phyloP scores from a whole-genome alignment of 129 eudicot species.

The Flaveria trinervia region DNA sequence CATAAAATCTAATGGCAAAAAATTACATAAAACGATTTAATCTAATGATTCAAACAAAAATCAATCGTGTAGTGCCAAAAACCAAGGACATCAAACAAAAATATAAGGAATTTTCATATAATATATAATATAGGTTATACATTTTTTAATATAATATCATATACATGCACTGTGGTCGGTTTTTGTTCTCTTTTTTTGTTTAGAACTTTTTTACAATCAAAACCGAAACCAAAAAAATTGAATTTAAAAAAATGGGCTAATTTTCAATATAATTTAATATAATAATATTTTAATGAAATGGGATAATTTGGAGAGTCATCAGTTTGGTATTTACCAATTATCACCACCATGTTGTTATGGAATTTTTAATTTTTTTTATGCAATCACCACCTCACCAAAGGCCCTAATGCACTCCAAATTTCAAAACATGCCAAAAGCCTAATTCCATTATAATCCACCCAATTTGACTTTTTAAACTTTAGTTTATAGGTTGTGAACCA shows the following conservation, averaged over 20 bases:
- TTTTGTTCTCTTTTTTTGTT: too few relatives aligned
- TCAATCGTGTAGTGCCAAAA: too few relatives aligned
- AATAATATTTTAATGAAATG: not conserved
- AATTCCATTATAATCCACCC: not conserved
- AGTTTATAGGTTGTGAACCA: not conserved
- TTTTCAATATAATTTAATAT: slow-evolving; percentile 8
- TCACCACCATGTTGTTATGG: slow-evolving; percentile 27
- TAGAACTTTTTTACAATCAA: too few relatives aligned
- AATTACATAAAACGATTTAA: too few relatives aligned
- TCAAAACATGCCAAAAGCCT: slow-evolving; percentile 30
- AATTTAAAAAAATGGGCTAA: not conserved
- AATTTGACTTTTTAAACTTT: slow-evolving; percentile 3
- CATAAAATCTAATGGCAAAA: too few relatives aligned
- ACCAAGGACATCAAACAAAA: too few relatives aligned
- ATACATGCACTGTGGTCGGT: too few relatives aligned
- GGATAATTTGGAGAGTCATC: not conserved
- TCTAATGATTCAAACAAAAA: too few relatives aligned
- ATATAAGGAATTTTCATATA: too few relatives aligned
- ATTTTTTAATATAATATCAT: too few relatives aligned
- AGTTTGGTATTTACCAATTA: not conserved
- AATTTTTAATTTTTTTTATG: slow-evolving; percentile 8
- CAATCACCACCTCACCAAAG: slow-evolving; percentile 19
- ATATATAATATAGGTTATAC: too few relatives aligned
- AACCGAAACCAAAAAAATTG: too few relatives aligned
- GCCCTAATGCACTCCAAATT: slow-evolving; percentile 9